A percentile compares a stretch with the other conserved stretches of the same genome.
Evolutionary conservation across 2,329 filamentous ascomycete genomes (phyloP).

Genomic region (Alternaria consortialis): DNA sequence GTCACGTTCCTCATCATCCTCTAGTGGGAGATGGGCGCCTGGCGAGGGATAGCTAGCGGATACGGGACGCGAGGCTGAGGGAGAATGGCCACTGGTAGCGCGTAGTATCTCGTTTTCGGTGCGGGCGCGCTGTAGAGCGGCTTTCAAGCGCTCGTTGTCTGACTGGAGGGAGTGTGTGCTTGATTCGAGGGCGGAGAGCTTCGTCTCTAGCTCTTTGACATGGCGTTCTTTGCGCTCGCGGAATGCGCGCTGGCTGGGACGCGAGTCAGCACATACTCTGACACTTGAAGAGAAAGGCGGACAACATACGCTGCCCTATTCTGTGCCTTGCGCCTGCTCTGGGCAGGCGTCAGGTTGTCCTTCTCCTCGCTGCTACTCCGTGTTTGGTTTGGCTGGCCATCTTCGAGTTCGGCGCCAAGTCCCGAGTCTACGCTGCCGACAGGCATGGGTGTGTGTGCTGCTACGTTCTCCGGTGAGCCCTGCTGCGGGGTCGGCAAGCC

Average conservation of each 20-base stretch:
- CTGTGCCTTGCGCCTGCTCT: constrained; percentile 71
- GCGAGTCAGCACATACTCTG: neutral
- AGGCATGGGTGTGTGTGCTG: constrained; percentile 42
- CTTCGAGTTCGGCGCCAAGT: constrained; percentile 52
- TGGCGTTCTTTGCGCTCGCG: constrained; percentile 95
- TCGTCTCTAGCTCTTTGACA: constrained; percentile 90
- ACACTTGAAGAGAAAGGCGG: no score
- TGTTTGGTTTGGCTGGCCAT: constrained; percentile 41
- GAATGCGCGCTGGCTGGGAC: constrained; percentile 87
- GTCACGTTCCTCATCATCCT: constrained; percentile 28
- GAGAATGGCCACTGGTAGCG: constrained; percentile 69
- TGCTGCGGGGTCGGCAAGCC: constrained; percentile 41
- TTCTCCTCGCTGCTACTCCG: constrained; percentile 59
- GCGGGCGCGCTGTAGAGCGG: constrained; percentile 80
- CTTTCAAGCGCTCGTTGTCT: constrained; percentile 87
- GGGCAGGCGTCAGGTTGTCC: constrained; percentile 57
- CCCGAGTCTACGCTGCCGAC: constrained; percentile 56
- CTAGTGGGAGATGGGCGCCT: constrained; percentile 37
- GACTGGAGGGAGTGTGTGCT: constrained; percentile 75
- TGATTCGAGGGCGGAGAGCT: constrained; percentile 79
- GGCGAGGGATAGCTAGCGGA: constrained; percentile 53
- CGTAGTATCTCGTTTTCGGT: constrained; percentile 94
- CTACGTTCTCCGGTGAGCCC: constrained; percentile 43
- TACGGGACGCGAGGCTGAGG: constrained; percentile 53
- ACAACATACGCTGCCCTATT: constrained; percentile 74